Base-by-base conservation (phyloP, 306 rosid genomes). In the Quercus agrifolia region DNA sequence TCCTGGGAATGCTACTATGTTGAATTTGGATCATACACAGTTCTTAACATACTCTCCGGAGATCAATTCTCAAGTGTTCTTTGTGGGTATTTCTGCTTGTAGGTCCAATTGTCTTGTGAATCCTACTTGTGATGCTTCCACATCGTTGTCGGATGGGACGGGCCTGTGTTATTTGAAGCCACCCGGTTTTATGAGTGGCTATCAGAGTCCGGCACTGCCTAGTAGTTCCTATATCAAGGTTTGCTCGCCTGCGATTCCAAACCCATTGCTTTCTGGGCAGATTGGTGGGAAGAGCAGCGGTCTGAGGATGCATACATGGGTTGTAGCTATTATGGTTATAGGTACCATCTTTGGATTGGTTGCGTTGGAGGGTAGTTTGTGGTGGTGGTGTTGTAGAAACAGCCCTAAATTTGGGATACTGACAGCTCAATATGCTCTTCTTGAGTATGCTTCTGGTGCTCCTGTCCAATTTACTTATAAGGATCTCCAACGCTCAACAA, bases 391-490 rank as follows among this genome's bases (percentile, higher is more conserved):
- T 87, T 92, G 92, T 12, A 49, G 54, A 49, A 49, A 13, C 54
- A 49, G 4, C 35, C 35, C 79, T 1, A 83, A 77, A 3, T 85
- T 91, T 51, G 90, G 96, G 30, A 89, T 79, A 28, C 77, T 90
- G 13, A 89, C 46, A 41, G 46, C 46, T 41, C 46, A 41, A 41
- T 41, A 92, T 74, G 92, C 96, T n/a, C 97, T 95, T 75, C 92
- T 95, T 38, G 99, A 95, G 88, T 95, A 95, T 87, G 99, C 99
- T 56, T 95, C 99, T 8, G 93, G 99, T 20, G 99, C 98, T 0
- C 98, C 99, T 0, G 89, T 92, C 41, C 98, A 95, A 86, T 95
- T 95, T 82, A 80, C 91, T 0, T 89, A 81, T 66, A 92, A 84
- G 85, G 96, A 95, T 41, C 97, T 95, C 21, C 88, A 87, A 74